These are phyloP conservation scores for Candida caryicola DNA, from an alignment of 805 yeast genomes.

Conservation along the genomic window DNA sequence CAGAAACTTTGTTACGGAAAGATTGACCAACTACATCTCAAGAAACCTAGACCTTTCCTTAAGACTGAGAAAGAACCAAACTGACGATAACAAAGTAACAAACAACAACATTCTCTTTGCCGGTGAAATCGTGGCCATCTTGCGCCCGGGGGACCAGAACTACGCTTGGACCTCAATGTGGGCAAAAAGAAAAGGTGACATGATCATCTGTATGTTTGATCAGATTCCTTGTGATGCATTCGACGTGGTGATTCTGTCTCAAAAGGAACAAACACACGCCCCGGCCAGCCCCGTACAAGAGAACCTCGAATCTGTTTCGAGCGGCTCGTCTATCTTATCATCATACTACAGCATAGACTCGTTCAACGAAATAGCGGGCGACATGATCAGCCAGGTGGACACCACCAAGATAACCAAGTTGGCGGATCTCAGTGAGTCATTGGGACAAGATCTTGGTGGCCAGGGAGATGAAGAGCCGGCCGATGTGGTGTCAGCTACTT, in stretches of 20 bases:
- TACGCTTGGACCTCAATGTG: conserved; percentile 85
- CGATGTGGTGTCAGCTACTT: neutral
- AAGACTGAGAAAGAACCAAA: conserved; percentile 14
- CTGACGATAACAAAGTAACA: conserved; percentile 11
- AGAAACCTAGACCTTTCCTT: conserved; percentile 13
- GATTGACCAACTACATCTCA: conserved; percentile 36
- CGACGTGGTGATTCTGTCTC: conserved; percentile 18
- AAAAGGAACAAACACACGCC: conserved; percentile 4
- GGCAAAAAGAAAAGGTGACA: conserved; percentile 74
- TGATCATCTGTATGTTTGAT: conserved; percentile 81
- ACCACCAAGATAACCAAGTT: conserved; percentile 14
- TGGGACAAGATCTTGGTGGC: conserved; percentile 20
- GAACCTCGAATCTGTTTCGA: too few species aligned
- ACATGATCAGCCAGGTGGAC: conserved; percentile 21
- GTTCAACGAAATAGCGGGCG: conserved; percentile 36
- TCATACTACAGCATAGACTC: conserved; percentile 21
- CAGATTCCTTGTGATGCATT: conserved; percentile 59
- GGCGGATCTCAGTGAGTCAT: conserved; percentile 24
- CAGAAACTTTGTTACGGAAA: conserved; percentile 62
- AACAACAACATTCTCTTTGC: conserved; percentile 57
- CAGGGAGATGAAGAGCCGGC: conserved; percentile 3
- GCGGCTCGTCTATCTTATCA: neutral
- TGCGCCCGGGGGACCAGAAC: conserved; percentile 57
- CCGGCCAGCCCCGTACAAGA: too few species aligned
- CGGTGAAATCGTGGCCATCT: conserved; percentile 82